Conservation (phyloP, 1,139 yeast species). For the Suhomyces maxii region DNA sequence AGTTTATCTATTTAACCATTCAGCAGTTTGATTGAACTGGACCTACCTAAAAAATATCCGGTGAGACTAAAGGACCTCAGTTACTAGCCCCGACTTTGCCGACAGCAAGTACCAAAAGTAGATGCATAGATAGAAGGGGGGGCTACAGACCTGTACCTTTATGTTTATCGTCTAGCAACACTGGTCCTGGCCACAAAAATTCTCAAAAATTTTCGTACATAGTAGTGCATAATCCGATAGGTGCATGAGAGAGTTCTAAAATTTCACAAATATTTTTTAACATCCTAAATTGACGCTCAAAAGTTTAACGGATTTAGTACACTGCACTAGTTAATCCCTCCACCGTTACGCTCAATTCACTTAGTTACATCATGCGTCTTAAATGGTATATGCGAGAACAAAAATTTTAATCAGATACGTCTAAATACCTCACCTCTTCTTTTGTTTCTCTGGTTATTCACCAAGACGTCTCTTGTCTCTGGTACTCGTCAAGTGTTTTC, state of each 20-base stretch:
- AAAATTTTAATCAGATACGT: too few species aligned
- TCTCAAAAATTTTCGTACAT: neutral
- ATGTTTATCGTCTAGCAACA: neutral
- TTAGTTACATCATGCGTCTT: neutral
- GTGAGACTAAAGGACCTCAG: neutral
- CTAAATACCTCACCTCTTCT: too few species aligned
- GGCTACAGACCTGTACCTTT: neutral
- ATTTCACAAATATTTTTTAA: neutral
- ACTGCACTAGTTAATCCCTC: neutral
- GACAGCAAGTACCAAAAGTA: neutral
- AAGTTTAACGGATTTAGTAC: neutral
- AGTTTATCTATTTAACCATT: too few species aligned
- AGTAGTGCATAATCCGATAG: neutral
- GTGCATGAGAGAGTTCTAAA: neutral
- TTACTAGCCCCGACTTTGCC: neutral
- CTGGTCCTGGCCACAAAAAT: neutral
- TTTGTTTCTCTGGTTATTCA: too few species aligned
- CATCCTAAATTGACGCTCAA: neutral
- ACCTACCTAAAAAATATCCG: neutral
- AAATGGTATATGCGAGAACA: too few species aligned
- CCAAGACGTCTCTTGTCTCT: too few species aligned
- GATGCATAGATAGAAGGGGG: neutral
- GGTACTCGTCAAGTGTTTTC: neutral
- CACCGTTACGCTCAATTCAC: neutral
- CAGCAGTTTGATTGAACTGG: neutral